Evolutionary conservation across 1,284 basidiomycete species (phyloP).

Genomic region (Termitomyces sp.): DNA sequence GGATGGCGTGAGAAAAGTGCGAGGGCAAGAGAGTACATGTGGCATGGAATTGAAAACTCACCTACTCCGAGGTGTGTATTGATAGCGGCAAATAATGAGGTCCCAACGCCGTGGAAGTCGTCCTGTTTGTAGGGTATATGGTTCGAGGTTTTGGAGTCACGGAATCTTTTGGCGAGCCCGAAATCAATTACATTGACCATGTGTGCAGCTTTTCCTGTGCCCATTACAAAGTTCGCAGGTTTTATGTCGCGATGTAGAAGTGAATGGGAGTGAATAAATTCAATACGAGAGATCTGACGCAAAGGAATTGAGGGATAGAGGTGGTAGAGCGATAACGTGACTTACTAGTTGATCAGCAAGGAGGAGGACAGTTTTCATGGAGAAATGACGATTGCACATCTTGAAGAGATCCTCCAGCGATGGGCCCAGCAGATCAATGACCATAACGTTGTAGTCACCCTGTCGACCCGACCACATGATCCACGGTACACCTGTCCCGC

Average conservation of each 20-base stretch:
- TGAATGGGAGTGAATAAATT: constrained; percentile 70
- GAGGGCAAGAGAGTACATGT: background rate
- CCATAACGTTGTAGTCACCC: constrained; percentile 96
- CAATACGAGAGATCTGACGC: constrained; percentile 62
- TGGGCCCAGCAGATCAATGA: constrained; percentile 91
- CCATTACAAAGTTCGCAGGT: constrained; percentile 91
- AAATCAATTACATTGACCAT: constrained; percentile 91
- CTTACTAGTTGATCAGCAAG: constrained; percentile 89
- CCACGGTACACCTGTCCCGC: constrained; percentile 91
- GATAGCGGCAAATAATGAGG: constrained; percentile 90
- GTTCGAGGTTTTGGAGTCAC: constrained; percentile 79
- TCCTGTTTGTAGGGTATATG: constrained; percentile 93
- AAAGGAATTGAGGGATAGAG: constrained; percentile 1
- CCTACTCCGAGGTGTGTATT: constrained; percentile 92
- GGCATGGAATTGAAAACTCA: constrained; percentile 28
- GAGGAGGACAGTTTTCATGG: constrained; percentile 87
- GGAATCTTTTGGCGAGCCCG: constrained; percentile 93
- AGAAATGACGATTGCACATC: constrained; percentile 90
- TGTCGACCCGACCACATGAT: constrained; percentile 93
- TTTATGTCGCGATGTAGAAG: constrained; percentile 94
- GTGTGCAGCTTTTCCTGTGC: constrained; percentile 49
- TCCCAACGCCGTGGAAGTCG: constrained; percentile 86
- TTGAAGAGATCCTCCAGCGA: constrained; percentile 94
- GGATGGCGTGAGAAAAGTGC: constrained; percentile 8
- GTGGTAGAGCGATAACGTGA: constrained; percentile 16